phyloP scores from a whole-genome alignment of 2,329 filamentous ascomycete genomes.

The Fonsecaea erecta region DNA sequence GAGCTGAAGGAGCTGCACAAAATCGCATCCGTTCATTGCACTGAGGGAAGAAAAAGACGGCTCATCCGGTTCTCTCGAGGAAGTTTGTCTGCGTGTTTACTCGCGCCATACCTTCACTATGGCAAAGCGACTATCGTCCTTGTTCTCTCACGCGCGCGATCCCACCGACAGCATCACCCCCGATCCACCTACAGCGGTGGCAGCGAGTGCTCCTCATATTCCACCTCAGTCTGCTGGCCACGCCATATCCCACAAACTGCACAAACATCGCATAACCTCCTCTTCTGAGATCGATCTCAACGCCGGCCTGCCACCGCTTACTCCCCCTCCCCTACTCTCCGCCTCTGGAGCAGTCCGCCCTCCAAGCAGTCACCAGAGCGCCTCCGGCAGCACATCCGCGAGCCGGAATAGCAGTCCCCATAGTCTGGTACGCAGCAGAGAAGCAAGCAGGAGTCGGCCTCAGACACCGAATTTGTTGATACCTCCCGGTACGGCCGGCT shows the following conservation, averaged over 20 bases:
- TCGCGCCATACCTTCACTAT: neutral
- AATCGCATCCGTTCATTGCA: neutral
- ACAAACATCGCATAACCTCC: conserved; percentile 28
- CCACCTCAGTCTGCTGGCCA: conserved; percentile 18
- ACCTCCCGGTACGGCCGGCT: conserved; percentile 17
- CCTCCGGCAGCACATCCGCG: conserved; percentile 39
- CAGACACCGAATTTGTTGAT: conserved; percentile 34
- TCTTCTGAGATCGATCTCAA: conserved; percentile 31
- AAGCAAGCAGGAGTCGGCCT: conserved; percentile 35
- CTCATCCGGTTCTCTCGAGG: neutral
- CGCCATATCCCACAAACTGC: conserved; percentile 20
- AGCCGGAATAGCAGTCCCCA: conserved; percentile 41
- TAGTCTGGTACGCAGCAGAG: conserved; percentile 26
- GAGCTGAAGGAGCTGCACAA: neutral
- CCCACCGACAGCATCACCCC: conserved; percentile 11
- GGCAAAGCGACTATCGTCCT: conserved; percentile 33
- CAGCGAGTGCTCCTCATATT: neutral
- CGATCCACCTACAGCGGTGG: neutral
- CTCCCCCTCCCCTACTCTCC: conserved; percentile 48
- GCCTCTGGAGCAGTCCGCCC: conserved; percentile 44
- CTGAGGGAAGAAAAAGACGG: neutral
- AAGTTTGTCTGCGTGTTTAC: neutral
- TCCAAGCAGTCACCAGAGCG: conserved; percentile 43
- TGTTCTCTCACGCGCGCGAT: conserved; percentile 35
- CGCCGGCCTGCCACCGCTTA: conserved; percentile 37